phyloP scores from a whole-genome alignment of 768 basidiomycete genomes.

The Mycena venus region DNA sequence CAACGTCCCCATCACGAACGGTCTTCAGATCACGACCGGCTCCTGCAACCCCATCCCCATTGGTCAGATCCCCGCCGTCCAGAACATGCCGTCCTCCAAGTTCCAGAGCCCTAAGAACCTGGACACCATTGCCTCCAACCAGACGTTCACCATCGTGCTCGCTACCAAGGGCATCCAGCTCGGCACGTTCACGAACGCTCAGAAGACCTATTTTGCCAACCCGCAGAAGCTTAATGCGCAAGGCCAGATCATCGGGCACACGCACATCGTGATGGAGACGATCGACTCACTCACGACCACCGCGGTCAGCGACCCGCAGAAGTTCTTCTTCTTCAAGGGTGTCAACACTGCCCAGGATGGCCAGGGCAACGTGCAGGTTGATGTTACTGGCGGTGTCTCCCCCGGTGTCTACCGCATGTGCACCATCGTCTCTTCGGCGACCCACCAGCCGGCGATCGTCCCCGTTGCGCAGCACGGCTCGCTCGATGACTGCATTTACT shows the following conservation, averaged over 20 bases:
- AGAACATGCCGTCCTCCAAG: conserved; percentile 63
- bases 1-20: conserved; percentile 66
- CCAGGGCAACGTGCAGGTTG: conserved; percentile 37
- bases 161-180: conserved; percentile 52
- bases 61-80: conserved; percentile 59
- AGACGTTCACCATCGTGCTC: conserved; percentile 59
- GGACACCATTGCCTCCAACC: conserved; percentile 53
- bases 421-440: conserved; percentile 64
- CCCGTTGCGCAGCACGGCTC: conserved; percentile 65
- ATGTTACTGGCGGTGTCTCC: conserved; percentile 65
- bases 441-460: conserved; percentile 64
- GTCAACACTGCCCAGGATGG: conserved; percentile 49
- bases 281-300: background rate
- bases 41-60: conserved; percentile 69
- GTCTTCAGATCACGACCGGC: conserved; percentile 57
- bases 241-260: conserved; percentile 65
- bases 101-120: conserved; percentile 57
- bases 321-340: conserved; percentile 78
- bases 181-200: conserved; percentile 67
- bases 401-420: conserved; percentile 68
- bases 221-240: conserved; percentile 62
- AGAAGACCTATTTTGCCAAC: conserved; percentile 61
- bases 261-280: conserved; percentile 57
- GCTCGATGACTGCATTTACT: conserved; percentile 62
- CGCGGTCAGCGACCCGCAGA: conserved; percentile 32